Evolutionary conservation across 768 basidiomycete genomes (phyloP).

Genomic region (Tremella yokohamensis): DNA sequence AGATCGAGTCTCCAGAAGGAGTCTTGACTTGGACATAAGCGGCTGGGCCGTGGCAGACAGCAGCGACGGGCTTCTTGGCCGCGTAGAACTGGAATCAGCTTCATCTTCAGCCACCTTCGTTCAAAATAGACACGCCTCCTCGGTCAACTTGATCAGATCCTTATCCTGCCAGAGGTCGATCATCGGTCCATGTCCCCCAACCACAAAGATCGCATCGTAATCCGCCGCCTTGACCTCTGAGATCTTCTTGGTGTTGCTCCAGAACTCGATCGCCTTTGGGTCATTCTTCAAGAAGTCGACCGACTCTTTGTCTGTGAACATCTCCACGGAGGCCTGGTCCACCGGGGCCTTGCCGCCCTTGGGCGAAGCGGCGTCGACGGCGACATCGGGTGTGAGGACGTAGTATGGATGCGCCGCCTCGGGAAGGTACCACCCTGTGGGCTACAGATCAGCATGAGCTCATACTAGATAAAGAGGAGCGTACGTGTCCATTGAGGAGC

Average conservation of each 20-base stretch:
- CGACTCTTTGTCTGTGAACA: constrained; percentile 59
- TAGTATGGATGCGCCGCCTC: constrained; percentile 74
- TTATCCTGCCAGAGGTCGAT: constrained; percentile 65
- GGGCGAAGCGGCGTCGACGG: constrained; percentile 63
- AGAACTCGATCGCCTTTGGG: constrained; percentile 57
- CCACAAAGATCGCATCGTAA: constrained; percentile 72
- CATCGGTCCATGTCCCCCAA: constrained; percentile 75
- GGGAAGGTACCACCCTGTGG: constrained; percentile 68
- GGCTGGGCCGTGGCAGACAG: constrained; percentile 80
- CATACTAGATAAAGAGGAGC: constrained; percentile 8
- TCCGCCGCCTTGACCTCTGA: constrained; percentile 60
- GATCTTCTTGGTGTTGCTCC: constrained; percentile 62
- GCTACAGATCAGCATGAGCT: not conserved
- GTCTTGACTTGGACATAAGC: constrained; percentile 61
- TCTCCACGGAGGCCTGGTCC: constrained; percentile 56
- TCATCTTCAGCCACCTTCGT: constrained; percentile 30
- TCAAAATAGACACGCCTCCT: constrained; percentile 54
- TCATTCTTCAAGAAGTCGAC: constrained; percentile 61
- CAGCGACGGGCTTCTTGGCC: constrained; percentile 62
- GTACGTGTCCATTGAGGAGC: constrained; percentile 52
- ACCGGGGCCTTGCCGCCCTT: constrained; percentile 68
- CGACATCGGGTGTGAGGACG: constrained; percentile 52
- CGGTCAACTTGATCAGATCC: constrained; percentile 60
- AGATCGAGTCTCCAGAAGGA: constrained; percentile 62
- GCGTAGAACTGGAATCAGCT: constrained; percentile 56